Base-by-base conservation (phyloP, 2,329 filamentous ascomycete species). In the Rhexocercosporidium sp. region DNA sequence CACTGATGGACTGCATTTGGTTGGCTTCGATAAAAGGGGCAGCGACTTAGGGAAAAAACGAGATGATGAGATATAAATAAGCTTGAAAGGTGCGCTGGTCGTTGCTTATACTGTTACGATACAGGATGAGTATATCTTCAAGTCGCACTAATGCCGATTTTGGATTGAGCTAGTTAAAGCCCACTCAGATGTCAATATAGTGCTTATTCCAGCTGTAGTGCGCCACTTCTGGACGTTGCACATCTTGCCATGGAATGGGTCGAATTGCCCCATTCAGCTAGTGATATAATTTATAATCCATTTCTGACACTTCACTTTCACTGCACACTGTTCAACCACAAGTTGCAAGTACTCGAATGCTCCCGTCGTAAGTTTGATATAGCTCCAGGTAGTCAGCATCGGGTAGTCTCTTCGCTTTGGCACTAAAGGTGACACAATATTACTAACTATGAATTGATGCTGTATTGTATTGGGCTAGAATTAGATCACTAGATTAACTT, bases 1-100 rank as follows among this genome's bases (percentile, higher is more conserved):
- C 31, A 46, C 25, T 53, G 39, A 51, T 44, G 39, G 22, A 46
- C 61, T 63, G 47, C 61, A 63, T 63, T 54, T 63, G 31, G 46
- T 56, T 22, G 31, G 34, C n/a, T 27, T 39, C 46, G 27, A 25
- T 29, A 44, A 56, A 63, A 27, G n/a, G 49, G 39, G 39, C 49
- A 54, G 29, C 25, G 6, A 54, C 29, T 31, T 27, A 14, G 31
- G 49, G 31, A 54, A 54, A 14, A 31, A 29, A 31, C 12, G 25
- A 54, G 25, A 29, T 54, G 25, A n/a, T 54, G 25, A 14, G n/a
- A 54, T 54, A 22, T 54, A 27, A 22, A 16, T 6, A 54, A 54
- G 49, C 31, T 54, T 31, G 25, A 54, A 54, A 18, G 29, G 25
- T 8, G 29, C 20, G 31, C 7, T 54, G 7, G 25, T 31, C 25